These are phyloP conservation scores for Talaromyces sp. DNA, from an alignment of 2,329 filamentous ascomycete species.

Conservation along the genomic window DNA sequence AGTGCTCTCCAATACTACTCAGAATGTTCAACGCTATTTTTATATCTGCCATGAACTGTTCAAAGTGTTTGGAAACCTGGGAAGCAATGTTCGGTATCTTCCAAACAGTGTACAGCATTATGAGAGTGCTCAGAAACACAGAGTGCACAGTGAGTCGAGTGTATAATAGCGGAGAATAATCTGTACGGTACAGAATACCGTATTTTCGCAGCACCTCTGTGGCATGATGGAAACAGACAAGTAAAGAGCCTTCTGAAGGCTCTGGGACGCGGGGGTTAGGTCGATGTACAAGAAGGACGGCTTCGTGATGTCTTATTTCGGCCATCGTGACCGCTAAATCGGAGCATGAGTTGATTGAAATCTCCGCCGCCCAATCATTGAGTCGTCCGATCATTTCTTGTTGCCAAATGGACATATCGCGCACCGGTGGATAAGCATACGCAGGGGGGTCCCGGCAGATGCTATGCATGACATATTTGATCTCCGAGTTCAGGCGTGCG, in stretches of 20 bases:
- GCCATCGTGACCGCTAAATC: background rate
- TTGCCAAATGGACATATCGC: conserved; percentile 45
- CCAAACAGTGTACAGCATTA: conserved; percentile 49
- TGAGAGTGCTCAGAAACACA: conserved; percentile 44
- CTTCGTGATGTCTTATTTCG: conserved; percentile 43
- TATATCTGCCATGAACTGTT: conserved; percentile 39
- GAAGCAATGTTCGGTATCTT: conserved; percentile 39
- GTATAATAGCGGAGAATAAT: conserved; percentile 37
- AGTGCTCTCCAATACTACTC: conserved; percentile 49
- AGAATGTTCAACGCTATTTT: conserved; percentile 43
- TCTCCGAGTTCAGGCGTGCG: conserved; percentile 48
- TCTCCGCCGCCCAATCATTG: conserved; percentile 35
- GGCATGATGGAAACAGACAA: conserved; percentile 41
- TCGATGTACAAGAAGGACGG: conserved; percentile 46
- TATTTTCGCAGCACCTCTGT: conserved; percentile 37
- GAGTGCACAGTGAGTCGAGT: conserved; percentile 48
- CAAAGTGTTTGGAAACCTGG: conserved; percentile 25
- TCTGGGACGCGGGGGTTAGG: conserved; percentile 50
- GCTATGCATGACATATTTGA: conserved; percentile 54
- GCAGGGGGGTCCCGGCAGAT: conserved; percentile 43
- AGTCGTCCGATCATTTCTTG: conserved; percentile 36
- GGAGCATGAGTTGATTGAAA: conserved; percentile 21
- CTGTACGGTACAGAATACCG: conserved; percentile 40
- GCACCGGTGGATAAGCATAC: conserved; percentile 46
- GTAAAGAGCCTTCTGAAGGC: conserved; percentile 37